A percentile compares a stretch with the other conserved stretches of the same genome.
phyloP scores from a whole-genome alignment of 2,329 filamentous ascomycete genomes.

The Cercospora sp. region DNA sequence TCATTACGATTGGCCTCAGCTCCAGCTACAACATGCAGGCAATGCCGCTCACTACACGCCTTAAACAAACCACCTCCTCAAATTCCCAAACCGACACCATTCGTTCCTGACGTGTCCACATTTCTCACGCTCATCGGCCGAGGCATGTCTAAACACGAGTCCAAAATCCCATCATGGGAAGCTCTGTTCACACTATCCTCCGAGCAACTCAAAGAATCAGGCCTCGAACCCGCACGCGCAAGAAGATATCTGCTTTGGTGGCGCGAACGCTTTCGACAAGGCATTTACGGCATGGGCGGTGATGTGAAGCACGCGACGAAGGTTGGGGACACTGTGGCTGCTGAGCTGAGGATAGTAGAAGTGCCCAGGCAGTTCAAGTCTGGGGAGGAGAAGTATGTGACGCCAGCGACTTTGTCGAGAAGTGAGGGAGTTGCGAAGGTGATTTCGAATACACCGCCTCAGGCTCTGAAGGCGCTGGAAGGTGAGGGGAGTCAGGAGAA shows the following conservation, averaged over 20 bases:
- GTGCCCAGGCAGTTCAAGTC: conserved; percentile 36
- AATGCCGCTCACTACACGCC: conserved; percentile 27
- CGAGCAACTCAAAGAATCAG: conserved; percentile 74
- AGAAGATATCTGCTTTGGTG: conserved; percentile 83
- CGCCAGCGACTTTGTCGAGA: conserved; percentile 52
- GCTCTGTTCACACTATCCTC: conserved; percentile 81
- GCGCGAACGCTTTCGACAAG: conserved; percentile 79
- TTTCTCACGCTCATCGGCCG: conserved; percentile 93
- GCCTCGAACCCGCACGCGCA: conserved; percentile 80
- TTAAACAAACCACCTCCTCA: conserved; percentile 19
- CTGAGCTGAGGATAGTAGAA: conserved; percentile 59
- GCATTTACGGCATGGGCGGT: conserved; percentile 76
- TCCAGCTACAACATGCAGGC: conserved; percentile 21
- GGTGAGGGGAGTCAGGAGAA: background rate
- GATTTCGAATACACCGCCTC: conserved; percentile 59
- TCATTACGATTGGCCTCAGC: conserved; percentile 20
- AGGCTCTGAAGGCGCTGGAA: conserved; percentile 32
- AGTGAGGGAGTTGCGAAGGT: conserved; percentile 58
- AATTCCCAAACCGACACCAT: conserved; percentile 74
- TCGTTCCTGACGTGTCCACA: conserved; percentile 79
- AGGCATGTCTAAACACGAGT: conserved; percentile 73
- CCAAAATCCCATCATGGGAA: conserved; percentile 89
- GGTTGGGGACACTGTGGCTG: conserved; percentile 50
- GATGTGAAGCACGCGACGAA: conserved; percentile 71
- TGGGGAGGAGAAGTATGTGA: conserved; percentile 12